These are phyloP conservation scores for Sporisorium sorghi DNA, from an alignment of 1,284 basidiomycete genomes.

Conservation along the genomic window DNA sequence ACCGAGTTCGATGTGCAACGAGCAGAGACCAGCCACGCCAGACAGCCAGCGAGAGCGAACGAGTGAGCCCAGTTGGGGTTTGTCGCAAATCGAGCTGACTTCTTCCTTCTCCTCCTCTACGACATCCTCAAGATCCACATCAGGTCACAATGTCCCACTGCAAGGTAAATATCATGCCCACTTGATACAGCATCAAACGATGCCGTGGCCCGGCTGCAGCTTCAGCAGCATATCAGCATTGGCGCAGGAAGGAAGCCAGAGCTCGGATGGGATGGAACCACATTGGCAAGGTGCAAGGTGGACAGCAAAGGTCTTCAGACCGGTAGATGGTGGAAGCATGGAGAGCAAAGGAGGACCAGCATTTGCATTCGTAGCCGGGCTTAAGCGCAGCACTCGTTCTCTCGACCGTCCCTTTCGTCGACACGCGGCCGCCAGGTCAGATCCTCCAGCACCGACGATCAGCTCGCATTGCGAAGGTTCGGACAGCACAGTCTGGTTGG, in stretches of 20 bases:
- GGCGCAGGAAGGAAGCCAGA: conserved; percentile 6
- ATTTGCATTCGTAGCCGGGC: conserved; percentile 44
- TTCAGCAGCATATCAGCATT: conserved; percentile 14
- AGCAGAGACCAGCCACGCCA: background rate
- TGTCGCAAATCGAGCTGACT: conserved; percentile 11
- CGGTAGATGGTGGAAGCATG: background rate
- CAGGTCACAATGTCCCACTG: conserved; percentile 61
- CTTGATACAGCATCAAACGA: conserved; percentile 18
- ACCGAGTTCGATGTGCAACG: background rate
- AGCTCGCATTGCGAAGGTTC: background rate
- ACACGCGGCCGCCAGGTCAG: conserved; percentile 8
- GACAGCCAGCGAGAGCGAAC: conserved; percentile 6
- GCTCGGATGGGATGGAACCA: background rate
- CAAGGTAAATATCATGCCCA: conserved; percentile 52
- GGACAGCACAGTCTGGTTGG: conserved; percentile 4
- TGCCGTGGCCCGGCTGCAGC: conserved; percentile 32
- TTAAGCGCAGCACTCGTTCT: conserved; percentile 29
- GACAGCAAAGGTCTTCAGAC: background rate
- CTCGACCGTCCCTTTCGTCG: conserved; percentile 24
- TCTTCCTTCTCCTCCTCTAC: conserved; percentile 31
- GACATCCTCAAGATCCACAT: conserved; percentile 51
- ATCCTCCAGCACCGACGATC: conserved; percentile 9
- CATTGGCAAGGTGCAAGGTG: background rate
- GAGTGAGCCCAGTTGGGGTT: conserved; percentile 17
- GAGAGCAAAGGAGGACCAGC: conserved; percentile 17